These are phyloP conservation scores for Arthroderma sp. DNA, from an alignment of 2,329 filamentous ascomycete species.

Conservation along the genomic window DNA sequence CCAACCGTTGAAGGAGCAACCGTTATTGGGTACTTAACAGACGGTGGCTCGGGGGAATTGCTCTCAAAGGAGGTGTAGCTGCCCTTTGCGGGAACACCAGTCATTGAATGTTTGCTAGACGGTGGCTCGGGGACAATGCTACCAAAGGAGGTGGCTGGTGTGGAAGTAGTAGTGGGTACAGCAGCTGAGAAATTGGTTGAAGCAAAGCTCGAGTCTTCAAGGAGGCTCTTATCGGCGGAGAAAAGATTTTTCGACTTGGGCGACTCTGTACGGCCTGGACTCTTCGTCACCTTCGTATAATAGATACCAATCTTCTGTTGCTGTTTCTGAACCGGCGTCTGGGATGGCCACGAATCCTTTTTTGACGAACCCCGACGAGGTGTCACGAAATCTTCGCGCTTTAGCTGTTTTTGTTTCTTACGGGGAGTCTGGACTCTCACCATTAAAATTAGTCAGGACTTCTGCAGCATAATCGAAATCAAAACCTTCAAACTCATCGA, in stretches of 20 bases:
- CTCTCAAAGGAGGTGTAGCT: neutral
- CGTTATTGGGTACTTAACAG: neutral
- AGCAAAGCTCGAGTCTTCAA: neutral
- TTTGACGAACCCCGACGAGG: neutral
- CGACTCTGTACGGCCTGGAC: neutral
- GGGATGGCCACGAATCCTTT: neutral
- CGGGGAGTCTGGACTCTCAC: conserved; percentile 12
- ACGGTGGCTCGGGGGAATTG: neutral
- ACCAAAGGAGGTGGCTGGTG: no score
- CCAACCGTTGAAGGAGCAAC: neutral
- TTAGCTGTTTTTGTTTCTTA: conserved; percentile 16
- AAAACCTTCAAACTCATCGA: conserved; percentile 13
- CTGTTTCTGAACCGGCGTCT: neutral
- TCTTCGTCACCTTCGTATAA: neutral
- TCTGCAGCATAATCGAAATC: conserved; percentile 14
- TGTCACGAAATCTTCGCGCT: conserved; percentile 8
- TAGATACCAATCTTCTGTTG: neutral
- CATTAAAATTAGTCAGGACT: conserved; percentile 14
- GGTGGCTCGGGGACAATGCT: neutral
- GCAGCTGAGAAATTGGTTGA: neutral
- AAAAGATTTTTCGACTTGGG: neutral
- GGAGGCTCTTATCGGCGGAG: no score
- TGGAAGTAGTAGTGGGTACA: neutral
- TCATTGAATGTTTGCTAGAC: neutral
- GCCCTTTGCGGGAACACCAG: neutral